Evolutionary conservation across 805 yeast genomes (phyloP).

Genomic region (Starmerella scarabaei): DNA sequence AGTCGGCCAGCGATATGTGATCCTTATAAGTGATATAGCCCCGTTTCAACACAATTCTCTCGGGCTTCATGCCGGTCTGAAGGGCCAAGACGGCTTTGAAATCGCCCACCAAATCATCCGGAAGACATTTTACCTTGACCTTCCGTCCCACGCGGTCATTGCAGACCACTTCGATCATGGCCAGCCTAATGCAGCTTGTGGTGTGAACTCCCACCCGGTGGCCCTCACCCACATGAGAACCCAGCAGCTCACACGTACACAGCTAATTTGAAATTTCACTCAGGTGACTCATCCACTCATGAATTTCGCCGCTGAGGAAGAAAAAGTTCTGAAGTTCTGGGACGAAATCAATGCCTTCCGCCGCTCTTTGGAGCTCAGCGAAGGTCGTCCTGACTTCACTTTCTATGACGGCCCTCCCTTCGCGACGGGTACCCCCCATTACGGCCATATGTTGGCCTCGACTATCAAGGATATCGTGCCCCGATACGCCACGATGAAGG

Average conservation of each 20-base stretch:
- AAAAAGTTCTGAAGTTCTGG: slow-evolving; percentile 69
- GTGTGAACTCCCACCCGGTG: too few relatives aligned
- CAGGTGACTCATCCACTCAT: slow-evolving; percentile 16
- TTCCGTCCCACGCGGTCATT: slow-evolving; percentile 78
- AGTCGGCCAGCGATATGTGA: slow-evolving; percentile 85
- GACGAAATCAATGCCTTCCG: slow-evolving; percentile 89
- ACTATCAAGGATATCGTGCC: slow-evolving; percentile 96
- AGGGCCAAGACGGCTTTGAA: slow-evolving; percentile 71
- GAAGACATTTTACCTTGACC: slow-evolving; percentile 70
- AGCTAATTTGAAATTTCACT: neutral
- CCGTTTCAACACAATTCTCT: slow-evolving; percentile 57
- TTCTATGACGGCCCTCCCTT: slow-evolving; percentile 99
- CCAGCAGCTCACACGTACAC: neutral
- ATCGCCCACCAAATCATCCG: slow-evolving; percentile 77
- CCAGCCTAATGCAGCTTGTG: too few relatives aligned
- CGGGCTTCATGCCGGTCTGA: slow-evolving; percentile 66
- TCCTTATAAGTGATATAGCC: slow-evolving; percentile 78
- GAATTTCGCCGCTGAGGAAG: slow-evolving; percentile 79
- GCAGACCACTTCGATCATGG: slow-evolving; percentile 49
- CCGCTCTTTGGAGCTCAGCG: slow-evolving; percentile 64
- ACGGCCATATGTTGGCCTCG: slow-evolving; percentile 93
- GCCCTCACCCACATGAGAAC: too few relatives aligned
- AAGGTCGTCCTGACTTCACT: slow-evolving; percentile 76
- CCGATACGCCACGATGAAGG: slow-evolving; percentile 95
- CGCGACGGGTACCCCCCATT: slow-evolving; percentile 98